A percentile compares a stretch with the other conserved stretches of the same genome.
Conservation (phyloP, 2,329 filamentous ascomycete genomes). For the Fusarium sp. region DNA sequence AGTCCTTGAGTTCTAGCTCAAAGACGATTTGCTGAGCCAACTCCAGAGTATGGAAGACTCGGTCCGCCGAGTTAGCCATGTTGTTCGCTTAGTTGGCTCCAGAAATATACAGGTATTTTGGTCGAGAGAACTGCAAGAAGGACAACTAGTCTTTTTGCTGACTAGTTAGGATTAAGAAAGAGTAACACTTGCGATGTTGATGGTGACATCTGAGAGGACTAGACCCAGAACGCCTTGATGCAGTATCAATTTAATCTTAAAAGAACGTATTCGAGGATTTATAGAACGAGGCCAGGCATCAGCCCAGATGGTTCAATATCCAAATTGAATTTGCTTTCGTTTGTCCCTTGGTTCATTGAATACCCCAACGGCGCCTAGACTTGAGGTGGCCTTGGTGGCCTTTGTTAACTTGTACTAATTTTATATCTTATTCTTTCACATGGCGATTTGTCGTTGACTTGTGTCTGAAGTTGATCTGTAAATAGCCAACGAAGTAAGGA, state of each 20-base stretch:
- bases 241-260: neutral
- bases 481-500: neutral
- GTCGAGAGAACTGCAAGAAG: neutral
- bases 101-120: neutral
- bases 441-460: neutral
- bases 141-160: neutral
- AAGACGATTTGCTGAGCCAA: constrained; percentile 20
- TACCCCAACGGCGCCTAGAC: neutral
- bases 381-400: neutral
- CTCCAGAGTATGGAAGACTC: constrained; percentile 19
- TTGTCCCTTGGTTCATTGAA: neutral
- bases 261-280: neutral
- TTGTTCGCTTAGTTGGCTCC: neutral
- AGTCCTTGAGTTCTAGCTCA: neutral
- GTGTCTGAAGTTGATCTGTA: neutral
- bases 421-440: neutral
- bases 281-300: neutral
- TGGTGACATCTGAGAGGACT: neutral
- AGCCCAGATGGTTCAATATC: neutral
- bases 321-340: too few relatives aligned
- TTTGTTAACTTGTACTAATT: neutral
- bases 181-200: neutral
- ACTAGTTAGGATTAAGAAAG: neutral
- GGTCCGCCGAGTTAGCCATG: constrained; percentile 8
- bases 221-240: neutral